phyloP scores from a whole-genome alignment of 2,329 filamentous ascomycete species.

The Zopfia rhizophila region DNA sequence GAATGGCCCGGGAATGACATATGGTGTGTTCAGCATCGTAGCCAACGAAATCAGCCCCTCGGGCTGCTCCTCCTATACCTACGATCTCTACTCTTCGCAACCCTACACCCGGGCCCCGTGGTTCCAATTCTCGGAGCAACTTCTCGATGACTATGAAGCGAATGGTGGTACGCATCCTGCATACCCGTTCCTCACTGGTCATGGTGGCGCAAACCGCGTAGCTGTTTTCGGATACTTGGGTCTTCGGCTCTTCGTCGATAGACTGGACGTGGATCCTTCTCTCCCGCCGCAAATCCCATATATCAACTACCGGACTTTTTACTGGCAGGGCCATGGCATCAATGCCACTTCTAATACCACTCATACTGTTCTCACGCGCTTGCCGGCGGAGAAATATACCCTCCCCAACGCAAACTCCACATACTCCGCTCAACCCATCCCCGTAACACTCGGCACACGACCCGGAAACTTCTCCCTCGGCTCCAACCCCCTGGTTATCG shows the following conservation, averaged over 20 bases:
- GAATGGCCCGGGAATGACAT: conserved; percentile 78
- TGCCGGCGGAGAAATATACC: conserved; percentile 50
- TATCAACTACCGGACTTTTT: conserved; percentile 70
- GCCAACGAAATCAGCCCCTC: conserved; percentile 73
- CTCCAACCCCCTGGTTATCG: conserved; percentile 63
- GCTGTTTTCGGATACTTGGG: conserved; percentile 75
- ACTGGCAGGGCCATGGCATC: conserved; percentile 73
- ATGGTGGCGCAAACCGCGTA: conserved; percentile 75
- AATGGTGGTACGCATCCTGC: conserved; percentile 76
- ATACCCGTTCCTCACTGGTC: conserved; percentile 76
- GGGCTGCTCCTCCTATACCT: conserved; percentile 75
- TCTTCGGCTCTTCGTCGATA: conserved; percentile 68
- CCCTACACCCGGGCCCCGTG: conserved; percentile 74
- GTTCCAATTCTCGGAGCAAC: conserved; percentile 77
- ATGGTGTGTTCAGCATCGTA: conserved; percentile 74
- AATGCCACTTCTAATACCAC: conserved; percentile 70
- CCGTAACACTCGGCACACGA: conserved; percentile 64
- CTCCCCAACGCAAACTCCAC: conserved; percentile 64
- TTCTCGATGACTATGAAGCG: conserved; percentile 66
- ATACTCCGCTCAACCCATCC: conserved; percentile 66
- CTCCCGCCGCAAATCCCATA: conserved; percentile 72
- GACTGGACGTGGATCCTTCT: conserved; percentile 71
- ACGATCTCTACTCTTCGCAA: conserved; percentile 70
- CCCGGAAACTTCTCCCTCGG: conserved; percentile 59
- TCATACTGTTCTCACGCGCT: conserved; percentile 70